Base-by-base conservation (phyloP, 2,329 filamentous ascomycete genomes). In the Ophiostoma sp. region DNA sequence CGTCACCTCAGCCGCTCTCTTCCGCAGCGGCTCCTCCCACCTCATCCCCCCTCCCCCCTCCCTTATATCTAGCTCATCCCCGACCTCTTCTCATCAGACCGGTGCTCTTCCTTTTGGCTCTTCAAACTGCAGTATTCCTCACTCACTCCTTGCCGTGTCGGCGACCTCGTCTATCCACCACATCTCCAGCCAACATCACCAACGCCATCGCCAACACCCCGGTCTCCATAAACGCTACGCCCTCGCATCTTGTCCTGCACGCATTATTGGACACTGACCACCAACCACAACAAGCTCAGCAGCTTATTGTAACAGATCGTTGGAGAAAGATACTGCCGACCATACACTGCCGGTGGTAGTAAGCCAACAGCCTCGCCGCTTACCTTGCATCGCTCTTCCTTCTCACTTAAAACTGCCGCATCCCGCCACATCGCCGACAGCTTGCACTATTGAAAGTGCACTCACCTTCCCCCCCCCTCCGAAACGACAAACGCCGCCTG, bases 381-480 rank as follows among this genome's bases (percentile, higher is more conserved):
- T 16, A 47, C 14, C 45, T 6, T 47, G 45, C 45, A 47, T 47
- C 47, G 47, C n/a, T 7, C 27, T 27, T 7, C 47, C 18, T 45
- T 2, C 47, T 58, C 52, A 40, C 36, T 4, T 27, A 52, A 16
- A 6, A 52, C 49, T n/a, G n/a, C 49, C 18, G 55, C 55, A 27
- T 14, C 6, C 3, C 14, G 11, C 45, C 14, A 16, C 4, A 55
- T 55, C n/a, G 49, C 14, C 27, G 36, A 36, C 36, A 12, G 6
- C 36, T 40, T 64, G 63, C 63, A 64, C 63, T 64, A 16, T 12
- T 4, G 12, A 27, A 38, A 18, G 60, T 63, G 60, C 60, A 42
- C 52, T 12, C 41, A 14, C 49, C 27, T 27, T 27, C 6, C 45
- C 18, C 65, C 12, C 52, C 36, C 18, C n/a, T 8, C 49, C 40